phyloP scores from a whole-genome alignment of 805 yeast species.

The Kuraishia ogatae region DNA sequence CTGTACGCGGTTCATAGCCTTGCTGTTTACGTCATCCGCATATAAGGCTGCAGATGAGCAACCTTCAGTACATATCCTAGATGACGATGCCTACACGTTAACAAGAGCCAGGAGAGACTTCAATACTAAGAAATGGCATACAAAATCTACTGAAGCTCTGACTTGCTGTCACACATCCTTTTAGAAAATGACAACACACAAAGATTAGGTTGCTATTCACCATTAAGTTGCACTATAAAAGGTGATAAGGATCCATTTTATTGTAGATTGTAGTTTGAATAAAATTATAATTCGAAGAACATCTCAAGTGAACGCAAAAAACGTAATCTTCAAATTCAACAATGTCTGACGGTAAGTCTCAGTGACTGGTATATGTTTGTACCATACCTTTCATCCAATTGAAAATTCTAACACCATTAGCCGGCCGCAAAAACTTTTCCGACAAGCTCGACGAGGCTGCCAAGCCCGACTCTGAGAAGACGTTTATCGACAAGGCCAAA shows the following conservation, averaged over 20 bases:
- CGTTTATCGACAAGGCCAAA: slow-evolving; percentile 51
- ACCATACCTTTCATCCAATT: neutral
- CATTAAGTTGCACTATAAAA: neutral
- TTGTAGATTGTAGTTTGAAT: neutral
- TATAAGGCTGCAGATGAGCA: neutral
- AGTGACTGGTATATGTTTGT: no score
- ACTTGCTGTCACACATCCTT: neutral
- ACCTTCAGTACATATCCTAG: no score
- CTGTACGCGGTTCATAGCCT: neutral
- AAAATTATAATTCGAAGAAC: no score
- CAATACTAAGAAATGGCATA: no score
- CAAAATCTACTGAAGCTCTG: neutral
- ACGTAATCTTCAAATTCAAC: neutral
- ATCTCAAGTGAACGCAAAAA: neutral
- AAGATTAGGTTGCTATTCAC: neutral
- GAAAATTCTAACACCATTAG: slow-evolving; percentile 4
- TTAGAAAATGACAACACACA: neutral
- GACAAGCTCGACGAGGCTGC: slow-evolving; percentile 54
- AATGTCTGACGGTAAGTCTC: slow-evolving; percentile 8
- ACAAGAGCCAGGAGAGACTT: no score
- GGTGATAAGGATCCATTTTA: neutral
- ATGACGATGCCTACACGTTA: no score
- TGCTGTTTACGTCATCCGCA: neutral
- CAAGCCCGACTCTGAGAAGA: slow-evolving; percentile 61
- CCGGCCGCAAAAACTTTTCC: slow-evolving; percentile 62